Evolutionary conservation across 164 flowering plant genomes (phyloP).

Genomic region (Berberis thunbergii): DNA sequence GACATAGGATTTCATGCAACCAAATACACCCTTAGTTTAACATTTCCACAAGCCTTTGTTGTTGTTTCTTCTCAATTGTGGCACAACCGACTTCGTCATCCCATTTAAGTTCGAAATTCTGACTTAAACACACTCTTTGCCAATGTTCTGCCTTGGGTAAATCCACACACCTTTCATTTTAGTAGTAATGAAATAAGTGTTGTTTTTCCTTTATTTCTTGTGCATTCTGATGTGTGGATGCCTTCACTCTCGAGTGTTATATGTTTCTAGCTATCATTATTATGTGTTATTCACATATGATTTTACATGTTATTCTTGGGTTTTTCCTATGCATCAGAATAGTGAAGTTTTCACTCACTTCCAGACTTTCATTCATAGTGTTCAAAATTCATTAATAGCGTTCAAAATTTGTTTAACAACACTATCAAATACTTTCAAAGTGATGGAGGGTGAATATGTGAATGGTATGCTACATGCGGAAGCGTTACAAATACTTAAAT

Average conservation of each 20-base stretch:
- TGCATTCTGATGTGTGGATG: neutral
- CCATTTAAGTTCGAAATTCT: no score
- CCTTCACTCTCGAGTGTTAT: neutral
- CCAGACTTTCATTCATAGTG: neutral
- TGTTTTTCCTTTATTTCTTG: no score
- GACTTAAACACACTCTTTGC: no score
- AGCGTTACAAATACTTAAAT: no score
- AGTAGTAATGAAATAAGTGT: no score
- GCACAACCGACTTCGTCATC: no score
- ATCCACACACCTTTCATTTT: no score
- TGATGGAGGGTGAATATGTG: neutral
- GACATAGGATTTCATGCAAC: no score
- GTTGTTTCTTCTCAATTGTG: no score
- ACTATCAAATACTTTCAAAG: neutral
- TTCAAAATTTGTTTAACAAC: neutral
- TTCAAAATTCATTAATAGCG: neutral
- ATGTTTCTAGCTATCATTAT: neutral
- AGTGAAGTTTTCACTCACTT: slow-evolving; percentile 2
- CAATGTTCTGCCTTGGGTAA: no score
- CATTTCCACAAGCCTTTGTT: no score
- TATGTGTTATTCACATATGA: slow-evolving; percentile 2
- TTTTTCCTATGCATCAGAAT: neutral
- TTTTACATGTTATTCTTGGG: neutral
- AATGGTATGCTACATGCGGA: neutral
- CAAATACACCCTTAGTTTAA: no score